A percentile compares a stretch with the other conserved stretches of the same genome.
Conservation (phyloP, 2,329 filamentous ascomycete genomes). For the Ophiobolus disseminans region DNA sequence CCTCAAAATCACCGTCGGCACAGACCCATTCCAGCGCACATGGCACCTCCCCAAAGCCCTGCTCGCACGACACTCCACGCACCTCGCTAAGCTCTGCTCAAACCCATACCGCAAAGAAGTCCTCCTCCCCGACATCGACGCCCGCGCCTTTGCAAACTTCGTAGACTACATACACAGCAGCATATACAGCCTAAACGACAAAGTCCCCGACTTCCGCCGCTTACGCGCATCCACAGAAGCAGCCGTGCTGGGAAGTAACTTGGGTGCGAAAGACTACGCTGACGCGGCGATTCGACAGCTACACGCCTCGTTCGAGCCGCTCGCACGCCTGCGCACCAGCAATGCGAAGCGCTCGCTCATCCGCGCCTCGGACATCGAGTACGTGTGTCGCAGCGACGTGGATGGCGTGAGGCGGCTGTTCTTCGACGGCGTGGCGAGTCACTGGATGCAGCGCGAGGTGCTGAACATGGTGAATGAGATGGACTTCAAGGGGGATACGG, state of each 20-base stretch:
- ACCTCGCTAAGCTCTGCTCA: slow-evolving; percentile 5
- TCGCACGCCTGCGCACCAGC: background rate
- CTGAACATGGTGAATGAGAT: too few relatives aligned
- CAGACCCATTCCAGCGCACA: slow-evolving; percentile 9
- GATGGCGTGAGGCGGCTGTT: slow-evolving; percentile 16
- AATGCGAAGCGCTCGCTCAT: slow-evolving; percentile 4
- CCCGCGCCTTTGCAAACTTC: slow-evolving; percentile 23
- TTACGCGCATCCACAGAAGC: slow-evolving; percentile 9
- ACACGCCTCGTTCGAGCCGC: slow-evolving; percentile 12
- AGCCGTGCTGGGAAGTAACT: slow-evolving; percentile 16
- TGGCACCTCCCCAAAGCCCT: slow-evolving; percentile 15
- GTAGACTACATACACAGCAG: slow-evolving; percentile 22
- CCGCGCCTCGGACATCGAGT: background rate
- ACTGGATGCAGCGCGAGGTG: slow-evolving; percentile 7
- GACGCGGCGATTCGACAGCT: slow-evolving; percentile 17
- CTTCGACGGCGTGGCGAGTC: slow-evolving; percentile 22
- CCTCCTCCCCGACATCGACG: background rate
- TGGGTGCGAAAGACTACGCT: slow-evolving; percentile 12
- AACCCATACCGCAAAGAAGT: background rate
- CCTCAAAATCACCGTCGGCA: slow-evolving; percentile 13
- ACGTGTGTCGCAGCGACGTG: background rate
- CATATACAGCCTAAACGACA: slow-evolving; percentile 26
- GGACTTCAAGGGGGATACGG: too few relatives aligned
- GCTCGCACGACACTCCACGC: slow-evolving; percentile 12
- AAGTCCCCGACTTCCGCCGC: slow-evolving; percentile 11